A percentile compares a stretch with the other conserved stretches of the same genome.
phyloP scores from a whole-genome alignment of 2,329 filamentous ascomycete species.

The Phyllosticta citriasiana region DNA sequence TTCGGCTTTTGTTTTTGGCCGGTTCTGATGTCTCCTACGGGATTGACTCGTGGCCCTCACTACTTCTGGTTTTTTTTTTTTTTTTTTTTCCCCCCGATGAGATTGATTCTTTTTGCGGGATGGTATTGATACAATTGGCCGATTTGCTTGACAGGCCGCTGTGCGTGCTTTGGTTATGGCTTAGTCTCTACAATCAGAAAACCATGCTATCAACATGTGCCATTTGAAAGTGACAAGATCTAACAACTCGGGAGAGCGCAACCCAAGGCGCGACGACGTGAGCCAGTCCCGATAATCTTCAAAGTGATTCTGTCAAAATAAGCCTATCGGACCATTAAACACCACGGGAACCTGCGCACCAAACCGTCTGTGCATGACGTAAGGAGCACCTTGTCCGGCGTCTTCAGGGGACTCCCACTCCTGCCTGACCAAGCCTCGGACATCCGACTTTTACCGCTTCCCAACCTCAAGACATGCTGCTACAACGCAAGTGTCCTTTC shows the following conservation, averaged over 20 bases:
- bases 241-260: too few relatives aligned
- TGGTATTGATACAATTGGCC: neutral
- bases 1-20: slow-evolving; percentile 20
- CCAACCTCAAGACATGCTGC: neutral
- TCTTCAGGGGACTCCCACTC: neutral
- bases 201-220: neutral
- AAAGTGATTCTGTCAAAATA: too few relatives aligned
- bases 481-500: neutral
- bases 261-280: too few relatives aligned
- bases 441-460: neutral
- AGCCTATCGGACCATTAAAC: neutral
- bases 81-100: too few relatives aligned
- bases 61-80: neutral
- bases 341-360: neutral
- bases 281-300: too few relatives aligned
- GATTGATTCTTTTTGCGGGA: neutral
- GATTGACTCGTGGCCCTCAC: slow-evolving; percentile 41
- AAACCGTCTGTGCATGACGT: neutral
- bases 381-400: neutral
- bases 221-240: neutral
- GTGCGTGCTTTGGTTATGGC: neutral
- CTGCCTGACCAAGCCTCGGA: neutral
- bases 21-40: slow-evolving; percentile 43
- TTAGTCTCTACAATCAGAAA: neutral
- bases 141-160: neutral